These are phyloP conservation scores for Acorus calamus DNA, from an alignment of 106 monocot species.

Conservation along the genomic window DNA sequence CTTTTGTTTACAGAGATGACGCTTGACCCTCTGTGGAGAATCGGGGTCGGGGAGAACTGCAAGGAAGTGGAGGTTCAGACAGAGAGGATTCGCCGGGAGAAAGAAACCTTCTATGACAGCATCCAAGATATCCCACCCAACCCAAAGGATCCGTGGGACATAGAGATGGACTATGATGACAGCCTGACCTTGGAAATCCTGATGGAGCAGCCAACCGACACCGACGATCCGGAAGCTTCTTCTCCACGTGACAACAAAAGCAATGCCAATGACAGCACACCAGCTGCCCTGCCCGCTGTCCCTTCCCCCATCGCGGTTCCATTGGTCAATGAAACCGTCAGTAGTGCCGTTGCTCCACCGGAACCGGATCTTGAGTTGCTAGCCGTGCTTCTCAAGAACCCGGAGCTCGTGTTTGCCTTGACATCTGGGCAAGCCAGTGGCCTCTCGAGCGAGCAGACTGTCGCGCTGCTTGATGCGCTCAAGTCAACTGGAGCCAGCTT, in stretches of 20 bases:
- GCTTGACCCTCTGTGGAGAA: constrained; percentile 44
- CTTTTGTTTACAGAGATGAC: constrained; percentile 44
- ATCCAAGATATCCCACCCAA: constrained; percentile 48
- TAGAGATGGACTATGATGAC: constrained; percentile 93
- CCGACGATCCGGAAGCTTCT: constrained; percentile 17
- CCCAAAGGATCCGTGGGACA: constrained; percentile 93
- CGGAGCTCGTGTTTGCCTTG: constrained; percentile 61
- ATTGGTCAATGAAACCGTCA: too few relatives aligned
- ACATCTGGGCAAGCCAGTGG: constrained; percentile 36
- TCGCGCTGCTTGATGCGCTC: constrained; percentile 52
- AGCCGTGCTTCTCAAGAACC: constrained; percentile 72
- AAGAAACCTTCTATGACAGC: constrained; percentile 41
- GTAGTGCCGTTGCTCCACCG: not conserved
- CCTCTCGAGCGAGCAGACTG: constrained; percentile 30
- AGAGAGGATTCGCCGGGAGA: constrained; percentile 50
- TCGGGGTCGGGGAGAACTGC: constrained; percentile 71
- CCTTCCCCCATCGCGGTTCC: not conserved
- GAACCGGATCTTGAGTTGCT: constrained; percentile 63
- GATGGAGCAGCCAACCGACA: constrained; percentile 54
- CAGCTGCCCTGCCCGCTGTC: not conserved
- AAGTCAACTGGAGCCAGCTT: constrained; percentile 32
- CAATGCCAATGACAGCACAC: not conserved
- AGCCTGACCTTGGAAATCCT: constrained; percentile 78
- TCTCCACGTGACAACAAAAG: not conserved
- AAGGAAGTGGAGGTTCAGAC: constrained; percentile 73